Conservation (phyloP, 768 basidiomycete genomes). For the Termitomyces bulborhizus region DNA sequence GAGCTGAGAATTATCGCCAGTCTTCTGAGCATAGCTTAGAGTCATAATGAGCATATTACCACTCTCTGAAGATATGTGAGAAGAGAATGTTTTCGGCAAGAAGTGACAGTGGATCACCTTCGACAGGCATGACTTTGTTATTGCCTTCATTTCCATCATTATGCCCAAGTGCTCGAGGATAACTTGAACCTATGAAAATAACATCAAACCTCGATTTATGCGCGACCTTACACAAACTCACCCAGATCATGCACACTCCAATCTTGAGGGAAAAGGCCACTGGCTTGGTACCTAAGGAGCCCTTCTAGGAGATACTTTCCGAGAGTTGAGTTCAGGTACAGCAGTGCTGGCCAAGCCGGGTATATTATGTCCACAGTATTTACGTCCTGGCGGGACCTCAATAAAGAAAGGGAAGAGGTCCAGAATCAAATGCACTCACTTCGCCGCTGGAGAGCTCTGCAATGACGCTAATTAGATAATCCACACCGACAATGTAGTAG, state of each 20-base stretch:
- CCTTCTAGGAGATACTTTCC: constrained; percentile 56
- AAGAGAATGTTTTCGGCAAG: background rate
- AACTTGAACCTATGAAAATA: constrained; percentile 25
- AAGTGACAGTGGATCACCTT: constrained; percentile 23
- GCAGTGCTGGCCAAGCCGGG: constrained; percentile 43
- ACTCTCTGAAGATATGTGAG: constrained; percentile 36
- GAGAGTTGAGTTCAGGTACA: constrained; percentile 48
- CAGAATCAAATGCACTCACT: constrained; percentile 24
- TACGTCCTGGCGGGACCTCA: constrained; percentile 24
- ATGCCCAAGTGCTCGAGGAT: constrained; percentile 38
- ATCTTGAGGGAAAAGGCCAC: constrained; percentile 58
- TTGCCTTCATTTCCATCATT: constrained; percentile 35
- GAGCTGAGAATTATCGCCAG: constrained; percentile 44
- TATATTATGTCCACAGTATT: constrained; percentile 53
- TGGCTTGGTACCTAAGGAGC: constrained; percentile 60
- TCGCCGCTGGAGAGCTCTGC: constrained; percentile 57
- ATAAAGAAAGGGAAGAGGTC: background rate
- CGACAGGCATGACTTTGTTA: constrained; percentile 46
- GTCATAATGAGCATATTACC: constrained; percentile 75
- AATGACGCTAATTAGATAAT: background rate
- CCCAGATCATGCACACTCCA: constrained; percentile 63
- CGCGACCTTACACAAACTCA: constrained; percentile 16
- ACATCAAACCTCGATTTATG: background rate
- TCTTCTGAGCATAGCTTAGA: constrained; percentile 50
- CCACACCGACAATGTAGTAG: background rate